These are phyloP conservation scores for Exophiala bonariae DNA, from an alignment of 2,329 filamentous ascomycete species.

Conservation along the genomic window DNA sequence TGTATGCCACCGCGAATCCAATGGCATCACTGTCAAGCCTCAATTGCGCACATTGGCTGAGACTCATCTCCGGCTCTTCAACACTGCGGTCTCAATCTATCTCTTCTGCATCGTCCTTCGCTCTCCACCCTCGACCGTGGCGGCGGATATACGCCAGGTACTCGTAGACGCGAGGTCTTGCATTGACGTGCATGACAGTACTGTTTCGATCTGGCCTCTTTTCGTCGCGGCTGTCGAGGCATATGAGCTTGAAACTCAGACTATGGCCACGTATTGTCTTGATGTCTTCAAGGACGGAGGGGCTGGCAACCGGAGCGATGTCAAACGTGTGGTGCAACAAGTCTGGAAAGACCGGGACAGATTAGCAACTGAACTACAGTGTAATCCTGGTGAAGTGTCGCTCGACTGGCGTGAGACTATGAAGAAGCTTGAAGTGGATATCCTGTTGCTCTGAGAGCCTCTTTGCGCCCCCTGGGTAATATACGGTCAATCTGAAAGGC, in stretches of 20 bases:
- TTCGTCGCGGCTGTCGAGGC: slow-evolving; percentile 17
- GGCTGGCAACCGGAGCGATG: not conserved
- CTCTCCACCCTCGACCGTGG: slow-evolving; percentile 8
- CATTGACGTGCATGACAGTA: slow-evolving; percentile 8
- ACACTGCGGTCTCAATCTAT: slow-evolving; percentile 13
- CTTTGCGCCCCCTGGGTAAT: no score
- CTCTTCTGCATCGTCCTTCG: slow-evolving; percentile 12
- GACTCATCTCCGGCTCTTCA: slow-evolving; percentile 12
- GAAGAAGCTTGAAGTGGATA: not conserved
- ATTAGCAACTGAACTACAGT: not conserved
- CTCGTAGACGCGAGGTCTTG: slow-evolving; percentile 3
- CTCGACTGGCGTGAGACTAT: not conserved
- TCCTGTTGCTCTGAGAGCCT: slow-evolving; percentile 2
- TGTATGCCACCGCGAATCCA: slow-evolving; percentile 9
- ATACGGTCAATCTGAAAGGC: no score
- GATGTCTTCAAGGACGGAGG: not conserved
- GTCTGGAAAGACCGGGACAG: not conserved
- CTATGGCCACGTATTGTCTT: slow-evolving; percentile 2
- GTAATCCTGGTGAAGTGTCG: not conserved
- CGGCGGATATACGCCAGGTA: slow-evolving; percentile 8
- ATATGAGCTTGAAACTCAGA: slow-evolving; percentile 10
- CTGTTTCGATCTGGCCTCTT: slow-evolving; percentile 17
- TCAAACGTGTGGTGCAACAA: not conserved
- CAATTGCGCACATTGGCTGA: slow-evolving; percentile 5
- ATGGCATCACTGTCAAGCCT: not conserved